These are phyloP conservation scores for Hamamelis virginiana DNA, from an alignment of 164 flowering plant genomes.

Conservation along the genomic window DNA sequence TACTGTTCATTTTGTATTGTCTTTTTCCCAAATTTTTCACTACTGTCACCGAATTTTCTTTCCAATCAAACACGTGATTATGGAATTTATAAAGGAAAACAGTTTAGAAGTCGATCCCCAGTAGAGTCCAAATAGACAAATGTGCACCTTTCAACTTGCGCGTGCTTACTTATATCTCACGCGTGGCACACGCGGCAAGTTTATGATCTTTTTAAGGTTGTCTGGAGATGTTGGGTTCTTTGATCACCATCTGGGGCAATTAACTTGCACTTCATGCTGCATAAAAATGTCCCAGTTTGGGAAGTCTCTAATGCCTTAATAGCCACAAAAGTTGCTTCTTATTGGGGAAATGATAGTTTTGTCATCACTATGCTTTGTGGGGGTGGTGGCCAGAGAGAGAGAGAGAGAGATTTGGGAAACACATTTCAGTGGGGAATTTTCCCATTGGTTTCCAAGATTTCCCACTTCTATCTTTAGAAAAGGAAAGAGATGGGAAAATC, in stretches of 20 bases:
- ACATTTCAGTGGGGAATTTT: background rate
- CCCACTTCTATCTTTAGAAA: background rate
- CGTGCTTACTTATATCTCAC: too few relatives aligned
- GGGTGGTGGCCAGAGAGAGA: background rate
- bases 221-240: too few relatives aligned
- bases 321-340: background rate
- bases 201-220: too few relatives aligned
- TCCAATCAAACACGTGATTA: background rate
- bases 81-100: background rate
- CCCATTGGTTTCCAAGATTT: background rate
- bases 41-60: background rate
- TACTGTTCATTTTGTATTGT: too few relatives aligned
- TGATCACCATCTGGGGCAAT: background rate
- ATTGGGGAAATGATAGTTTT: constrained; percentile 10
- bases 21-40: too few relatives aligned
- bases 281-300: background rate
- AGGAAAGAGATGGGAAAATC: background rate
- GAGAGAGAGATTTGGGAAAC: background rate
- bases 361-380: background rate
- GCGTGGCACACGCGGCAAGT: too few relatives aligned
- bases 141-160: too few relatives aligned
- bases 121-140: background rate
- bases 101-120: background rate
- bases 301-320: background rate
- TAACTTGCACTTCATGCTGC: background rate